phyloP scores from a whole-genome alignment of 1,139 yeast genomes.

The Candida neerlandica region DNA sequence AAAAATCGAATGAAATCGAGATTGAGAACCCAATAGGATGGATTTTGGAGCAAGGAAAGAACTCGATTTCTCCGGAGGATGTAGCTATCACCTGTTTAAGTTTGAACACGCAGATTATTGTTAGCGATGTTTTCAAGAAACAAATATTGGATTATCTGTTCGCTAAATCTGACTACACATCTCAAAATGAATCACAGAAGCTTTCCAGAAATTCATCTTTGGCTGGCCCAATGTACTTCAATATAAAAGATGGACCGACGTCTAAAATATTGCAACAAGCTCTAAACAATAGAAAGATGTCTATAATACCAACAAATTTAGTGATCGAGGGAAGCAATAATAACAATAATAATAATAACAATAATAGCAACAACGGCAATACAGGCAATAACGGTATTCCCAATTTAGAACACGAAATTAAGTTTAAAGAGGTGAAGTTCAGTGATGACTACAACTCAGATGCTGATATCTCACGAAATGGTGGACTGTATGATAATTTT shows the following conservation, averaged over 20 bases:
- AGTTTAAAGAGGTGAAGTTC: constrained; percentile 36
- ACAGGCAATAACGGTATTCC: background rate
- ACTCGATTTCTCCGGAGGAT: constrained; percentile 32
- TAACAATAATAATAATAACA: background rate
- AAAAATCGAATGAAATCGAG: constrained; percentile 34
- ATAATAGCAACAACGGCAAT: background rate
- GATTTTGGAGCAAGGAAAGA: constrained; percentile 26
- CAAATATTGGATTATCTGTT: constrained; percentile 8
- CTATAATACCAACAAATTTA: constrained; percentile 32
- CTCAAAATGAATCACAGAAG: constrained; percentile 4
- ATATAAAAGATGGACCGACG: constrained; percentile 14
- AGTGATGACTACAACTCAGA: constrained; percentile 14
- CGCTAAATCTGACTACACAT: background rate
- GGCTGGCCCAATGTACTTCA: constrained; percentile 29
- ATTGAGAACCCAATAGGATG: constrained; percentile 38
- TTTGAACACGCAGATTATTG: constrained; percentile 27
- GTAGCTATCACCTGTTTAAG: constrained; percentile 36
- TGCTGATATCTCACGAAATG: constrained; percentile 5
- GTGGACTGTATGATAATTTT: constrained; percentile 6
- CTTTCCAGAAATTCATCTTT: constrained; percentile 31
- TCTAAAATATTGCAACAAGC: constrained; percentile 19
- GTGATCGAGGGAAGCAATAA: constrained; percentile 20
- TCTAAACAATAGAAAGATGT: constrained; percentile 26
- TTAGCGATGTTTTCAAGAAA: constrained; percentile 7
- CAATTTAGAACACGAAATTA: constrained; percentile 17